These are phyloP conservation scores for Exophiala mesophila DNA, from an alignment of 2,329 filamentous ascomycete genomes.

Conservation along the genomic window DNA sequence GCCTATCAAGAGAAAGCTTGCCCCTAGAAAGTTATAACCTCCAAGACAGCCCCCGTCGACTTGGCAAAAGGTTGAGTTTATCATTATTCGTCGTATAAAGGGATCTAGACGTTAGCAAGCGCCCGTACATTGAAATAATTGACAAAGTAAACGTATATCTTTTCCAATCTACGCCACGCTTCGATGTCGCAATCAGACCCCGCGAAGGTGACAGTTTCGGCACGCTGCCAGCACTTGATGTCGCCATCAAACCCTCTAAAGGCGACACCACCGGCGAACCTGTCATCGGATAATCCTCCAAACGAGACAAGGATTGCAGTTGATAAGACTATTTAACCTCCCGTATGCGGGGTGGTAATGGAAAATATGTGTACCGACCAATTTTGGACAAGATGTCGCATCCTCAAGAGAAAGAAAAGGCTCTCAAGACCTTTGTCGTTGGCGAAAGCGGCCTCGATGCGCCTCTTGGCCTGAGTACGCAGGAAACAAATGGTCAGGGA, in stretches of 20 bases:
- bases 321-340: not conserved
- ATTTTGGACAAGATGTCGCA: not conserved
- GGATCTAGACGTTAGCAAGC: not conserved
- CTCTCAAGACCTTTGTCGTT: not conserved
- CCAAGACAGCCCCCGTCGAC: too few relatives aligned
- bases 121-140: not conserved
- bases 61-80: too few relatives aligned
- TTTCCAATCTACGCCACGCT: not conserved
- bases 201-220: not conserved
- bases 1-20: too few relatives aligned
- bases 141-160: too few relatives aligned
- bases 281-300: not conserved
- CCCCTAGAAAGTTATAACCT: too few relatives aligned
- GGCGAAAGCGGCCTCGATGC: not conserved
- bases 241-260: not conserved
- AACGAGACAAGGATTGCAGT: not conserved
- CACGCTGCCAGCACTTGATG: too few relatives aligned
- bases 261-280: not conserved
- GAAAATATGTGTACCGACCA: not conserved
- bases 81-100: not conserved
- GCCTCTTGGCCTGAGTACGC: too few relatives aligned
- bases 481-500: too few relatives aligned
- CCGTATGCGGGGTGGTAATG: not conserved
- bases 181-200: not conserved
- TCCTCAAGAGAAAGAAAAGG: not conserved